Base-by-base conservation (phyloP, 805 yeast genomes). In the Suhomyces pyralidae region DNA sequence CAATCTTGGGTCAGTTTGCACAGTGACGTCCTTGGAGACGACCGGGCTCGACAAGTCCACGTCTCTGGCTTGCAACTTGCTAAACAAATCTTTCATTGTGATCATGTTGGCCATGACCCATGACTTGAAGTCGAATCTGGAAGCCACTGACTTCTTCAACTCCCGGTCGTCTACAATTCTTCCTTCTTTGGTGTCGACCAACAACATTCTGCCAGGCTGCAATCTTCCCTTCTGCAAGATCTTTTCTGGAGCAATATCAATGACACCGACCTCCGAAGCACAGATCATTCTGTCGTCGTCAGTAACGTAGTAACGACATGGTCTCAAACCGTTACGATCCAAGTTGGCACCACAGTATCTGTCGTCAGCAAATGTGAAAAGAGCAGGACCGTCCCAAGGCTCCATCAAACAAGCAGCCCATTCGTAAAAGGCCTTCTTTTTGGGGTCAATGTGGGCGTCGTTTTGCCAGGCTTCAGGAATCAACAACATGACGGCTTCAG, bases 331-430 rank as follows among this genome's bases (percentile, higher is more conserved):
- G 68, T 94, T 93, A 76, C 99, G 84, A 75, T 93, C 99, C 60
- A 94, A 81, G 70, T 92, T 92, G 48, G 99, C 99, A 78, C 99
- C 99, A 75, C 97, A 90, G 81, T 90, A 93, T 63, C 98, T 82
- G 61, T 97, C 97, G 71, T 93, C 98, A 36, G 97, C 93, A 71
- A 93, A 94, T 28, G 96, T 91, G 77, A 93, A 89, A 60, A 94
- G 77, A 34, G 98, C 98, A 17, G 99, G 99, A 59, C 99, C 99
- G 74, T 93, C 99, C 99, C 99, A 93, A 7, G 98, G 98, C 76
- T 93, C 99, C 97, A 94, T 94, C 59, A 93, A 76, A 74, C 97
- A 91, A 10, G 98, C 97, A 46, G 97, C 98, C 98, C 98, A 93
- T 71, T 94, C 97, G 75, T 93, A 93, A 73, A 96, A 93, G 0